Evolutionary conservation across 139 green algal genomes (phyloP).

Genomic region (Chlorella vulgaris): DNA sequence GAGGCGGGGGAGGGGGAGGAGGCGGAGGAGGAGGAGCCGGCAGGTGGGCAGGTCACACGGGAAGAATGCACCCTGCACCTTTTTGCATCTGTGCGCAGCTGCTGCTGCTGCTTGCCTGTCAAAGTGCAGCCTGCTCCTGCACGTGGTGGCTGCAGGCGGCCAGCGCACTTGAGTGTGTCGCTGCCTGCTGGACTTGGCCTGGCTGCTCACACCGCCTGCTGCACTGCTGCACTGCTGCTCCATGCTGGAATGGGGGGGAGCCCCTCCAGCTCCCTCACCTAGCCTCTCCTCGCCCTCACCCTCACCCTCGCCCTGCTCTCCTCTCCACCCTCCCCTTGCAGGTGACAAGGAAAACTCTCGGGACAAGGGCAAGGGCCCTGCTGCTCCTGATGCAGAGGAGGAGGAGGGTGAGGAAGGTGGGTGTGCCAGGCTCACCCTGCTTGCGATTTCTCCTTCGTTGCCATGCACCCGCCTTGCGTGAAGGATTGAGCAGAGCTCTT

Average conservation of each 20-base stretch:
- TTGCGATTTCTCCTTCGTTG: background rate
- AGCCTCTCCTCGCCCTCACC: no score
- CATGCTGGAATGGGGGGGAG: no score
- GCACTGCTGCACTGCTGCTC: no score
- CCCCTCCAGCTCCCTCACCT: no score
- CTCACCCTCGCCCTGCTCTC: no score
- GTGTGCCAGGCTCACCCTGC: background rate
- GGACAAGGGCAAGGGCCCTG: constrained; percentile 48
- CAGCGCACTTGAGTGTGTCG: no score
- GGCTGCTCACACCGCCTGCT: no score
- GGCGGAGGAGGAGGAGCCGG: constrained; percentile 27
- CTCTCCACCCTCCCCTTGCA: background rate
- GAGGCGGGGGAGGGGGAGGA: constrained; percentile 33
- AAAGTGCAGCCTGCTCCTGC: no score
- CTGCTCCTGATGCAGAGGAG: constrained; percentile 16
- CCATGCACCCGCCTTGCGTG: background rate
- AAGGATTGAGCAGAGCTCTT: no score
- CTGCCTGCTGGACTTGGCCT: no score
- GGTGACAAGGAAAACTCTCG: constrained; percentile 41
- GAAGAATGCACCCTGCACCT: background rate
- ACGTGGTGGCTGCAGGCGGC: no score
- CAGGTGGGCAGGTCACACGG: background rate
- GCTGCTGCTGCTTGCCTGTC: background rate
- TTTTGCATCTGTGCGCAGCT: background rate
- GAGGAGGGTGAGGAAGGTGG: constrained; percentile 47